phyloP scores from a whole-genome alignment of 345 rosid species.

The Abelmoschus esculentus region DNA sequence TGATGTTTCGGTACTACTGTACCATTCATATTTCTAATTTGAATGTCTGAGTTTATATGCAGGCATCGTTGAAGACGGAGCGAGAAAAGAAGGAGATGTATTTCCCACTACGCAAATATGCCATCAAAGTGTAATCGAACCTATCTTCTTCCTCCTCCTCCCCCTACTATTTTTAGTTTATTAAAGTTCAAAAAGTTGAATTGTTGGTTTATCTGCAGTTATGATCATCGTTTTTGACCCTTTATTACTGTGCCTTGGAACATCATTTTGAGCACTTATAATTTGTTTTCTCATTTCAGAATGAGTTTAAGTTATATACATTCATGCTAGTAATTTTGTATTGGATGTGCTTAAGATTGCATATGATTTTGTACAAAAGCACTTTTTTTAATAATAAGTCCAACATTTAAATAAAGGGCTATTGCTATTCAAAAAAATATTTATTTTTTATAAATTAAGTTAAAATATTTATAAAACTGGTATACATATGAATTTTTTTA shows the following conservation, averaged over 20 bases:
- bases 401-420: too few relatives aligned
- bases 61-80: slow-evolving; percentile 70
- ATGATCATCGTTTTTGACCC: neutral
- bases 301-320: neutral
- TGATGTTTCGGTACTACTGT: neutral
- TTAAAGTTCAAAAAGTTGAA: neutral
- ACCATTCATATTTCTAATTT: neutral
- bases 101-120: slow-evolving; percentile 78
- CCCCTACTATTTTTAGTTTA: neutral
- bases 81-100: slow-evolving; percentile 80
- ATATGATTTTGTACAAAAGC: too few relatives aligned
- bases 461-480: too few relatives aligned
- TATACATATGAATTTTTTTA: too few relatives aligned
- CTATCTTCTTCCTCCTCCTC: neutral
- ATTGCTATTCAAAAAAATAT: too few relatives aligned
- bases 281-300: neutral
- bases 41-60: slow-evolving; percentile 7
- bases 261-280: neutral
- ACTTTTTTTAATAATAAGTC: too few relatives aligned
- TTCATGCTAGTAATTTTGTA: neutral
- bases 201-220: neutral
- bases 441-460: too few relatives aligned
- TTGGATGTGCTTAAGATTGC: too few relatives aligned
- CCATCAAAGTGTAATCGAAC: slow-evolving; percentile 62
- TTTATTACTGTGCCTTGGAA: neutral